Base-by-base conservation (phyloP, 129 eudicot genomes). In the Arctium minus region DNA sequence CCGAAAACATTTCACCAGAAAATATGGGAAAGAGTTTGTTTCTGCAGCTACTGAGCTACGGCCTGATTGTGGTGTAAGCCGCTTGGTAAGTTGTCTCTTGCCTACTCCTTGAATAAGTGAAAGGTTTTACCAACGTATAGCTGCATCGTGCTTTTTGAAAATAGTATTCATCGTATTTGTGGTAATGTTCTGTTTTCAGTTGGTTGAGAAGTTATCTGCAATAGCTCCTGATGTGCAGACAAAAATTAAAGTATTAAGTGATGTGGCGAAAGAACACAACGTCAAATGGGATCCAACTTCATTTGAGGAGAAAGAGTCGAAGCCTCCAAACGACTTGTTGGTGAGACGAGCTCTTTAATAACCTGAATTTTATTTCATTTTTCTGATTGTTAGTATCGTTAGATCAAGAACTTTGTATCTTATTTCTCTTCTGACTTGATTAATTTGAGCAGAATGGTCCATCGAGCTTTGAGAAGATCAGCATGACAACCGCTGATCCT, bases 161-260 rank as follows among this genome's bases (percentile, higher is more conserved):
- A 38, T 30, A 17, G 11, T 44, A 36, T 56, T 81, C 18, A 53
- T 15, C 11, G 4, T 56, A 2, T 38, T 15, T 56, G 13, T 35
- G 22, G 22, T 3, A 12, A n/a, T 75, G 7, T 18, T 13, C 4
- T 44, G 69, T 78, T 87, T 87, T 87, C 97, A 95, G 99, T 75
- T 95, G 88, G 88, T 95, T 81, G 97, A 95, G 90, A 95, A 95
- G 83, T 86, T 95, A 83, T 95, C 99, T 85, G 97, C 92, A 0
- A 79, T 69, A 11, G 94, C 99, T 37, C 99, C 99, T 44, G 93
- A 95, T 84, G 86, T 89, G 67, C 92, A 81, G 81, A 85, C 93
- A 69, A 92, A 95, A 89, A 74, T 85, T 69, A 95, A 91, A 79
- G 87, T 93, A 35, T 84, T 93, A 85, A 89, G 83, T 69, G 91